A percentile compares a stretch with the other conserved stretches of the same genome.
These are phyloP conservation scores for Teunomyces aglyptinius DNA, from an alignment of 805 yeast species.

Conservation along the genomic window DNA sequence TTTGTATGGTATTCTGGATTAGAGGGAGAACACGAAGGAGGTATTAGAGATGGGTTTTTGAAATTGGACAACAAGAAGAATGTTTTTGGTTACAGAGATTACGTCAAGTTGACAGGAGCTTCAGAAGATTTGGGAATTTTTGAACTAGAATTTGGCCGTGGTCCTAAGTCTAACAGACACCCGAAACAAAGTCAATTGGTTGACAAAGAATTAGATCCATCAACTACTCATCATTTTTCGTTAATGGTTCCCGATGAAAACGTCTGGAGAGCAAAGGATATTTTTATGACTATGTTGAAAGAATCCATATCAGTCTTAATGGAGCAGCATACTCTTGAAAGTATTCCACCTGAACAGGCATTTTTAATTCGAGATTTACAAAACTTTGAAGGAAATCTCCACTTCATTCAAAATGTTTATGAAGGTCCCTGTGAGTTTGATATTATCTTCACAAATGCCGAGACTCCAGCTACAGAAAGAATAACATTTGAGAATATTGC, in stretches of 20 bases:
- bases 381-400: conserved; percentile 70
- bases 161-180: conserved; percentile 46
- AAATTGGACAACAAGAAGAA: conserved; percentile 22
- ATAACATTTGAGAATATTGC: conserved; percentile 39
- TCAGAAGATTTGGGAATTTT: conserved; percentile 70
- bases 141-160: conserved; percentile 56
- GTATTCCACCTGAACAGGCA: conserved; percentile 47
- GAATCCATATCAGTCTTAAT: conserved; percentile 59
- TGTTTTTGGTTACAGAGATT: conserved; percentile 33
- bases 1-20: conserved; percentile 77
- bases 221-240: conserved; percentile 62
- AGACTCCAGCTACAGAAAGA: conserved; percentile 35
- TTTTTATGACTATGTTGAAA: conserved; percentile 65
- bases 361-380: conserved; percentile 59
- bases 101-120: conserved; percentile 39
- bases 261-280: conserved; percentile 76
- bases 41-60: conserved; percentile 22
- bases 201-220: conserved; percentile 52
- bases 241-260: conserved; percentile 68
- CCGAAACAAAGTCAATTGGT: conserved; percentile 29
- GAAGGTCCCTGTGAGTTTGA: conserved; percentile 76
- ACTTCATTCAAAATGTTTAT: conserved; percentile 73
- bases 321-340: conserved; percentile 19
- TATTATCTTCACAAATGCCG: conserved; percentile 53
- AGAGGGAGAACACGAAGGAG: conserved; percentile 48